Conservation (phyloP, 2,329 filamentous ascomycete genomes). For the Trichoderma koningiopsis region DNA sequence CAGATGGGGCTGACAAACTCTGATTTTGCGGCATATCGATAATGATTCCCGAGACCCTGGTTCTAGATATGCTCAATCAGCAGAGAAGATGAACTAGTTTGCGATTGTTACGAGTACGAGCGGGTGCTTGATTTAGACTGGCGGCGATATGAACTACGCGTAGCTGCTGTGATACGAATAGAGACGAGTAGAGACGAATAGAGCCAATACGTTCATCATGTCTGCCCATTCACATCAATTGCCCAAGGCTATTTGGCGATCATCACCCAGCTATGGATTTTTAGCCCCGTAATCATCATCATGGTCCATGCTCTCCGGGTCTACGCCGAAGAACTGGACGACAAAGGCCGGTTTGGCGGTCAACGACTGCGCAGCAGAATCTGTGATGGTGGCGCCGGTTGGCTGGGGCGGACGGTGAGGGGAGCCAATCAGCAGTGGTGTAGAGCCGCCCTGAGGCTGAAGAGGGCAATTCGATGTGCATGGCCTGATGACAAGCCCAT, state of each 20-base stretch:
- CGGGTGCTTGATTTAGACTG: not conserved
- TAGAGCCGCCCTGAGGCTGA: conserved; percentile 29
- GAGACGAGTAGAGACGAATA: not conserved
- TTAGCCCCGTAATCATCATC: not conserved
- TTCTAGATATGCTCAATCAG: not conserved
- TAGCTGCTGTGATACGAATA: not conserved
- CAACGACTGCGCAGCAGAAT: conserved; percentile 1
- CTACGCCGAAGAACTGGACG: conserved; percentile 12
- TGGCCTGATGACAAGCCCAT: not conserved
- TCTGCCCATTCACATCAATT: not conserved
- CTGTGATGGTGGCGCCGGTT: conserved; percentile 15
- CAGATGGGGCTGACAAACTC: not conserved
- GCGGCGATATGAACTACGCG: not conserved
- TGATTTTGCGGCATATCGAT: not conserved
- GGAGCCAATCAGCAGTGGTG: conserved; percentile 25
- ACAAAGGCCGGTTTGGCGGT: not conserved
- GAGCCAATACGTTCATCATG: not conserved
- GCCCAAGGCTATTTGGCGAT: not conserved
- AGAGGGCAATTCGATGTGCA: conserved; percentile 21
- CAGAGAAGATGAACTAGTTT: not conserved
- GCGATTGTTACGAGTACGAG: not conserved
- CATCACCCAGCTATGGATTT: not conserved
- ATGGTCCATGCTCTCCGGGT: not conserved
- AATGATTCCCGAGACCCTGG: not conserved
- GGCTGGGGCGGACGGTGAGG: conserved; percentile 13